Base-by-base conservation (phyloP, 371 early-diverging fungal genomes). In the Mortierella sp. region DNA sequence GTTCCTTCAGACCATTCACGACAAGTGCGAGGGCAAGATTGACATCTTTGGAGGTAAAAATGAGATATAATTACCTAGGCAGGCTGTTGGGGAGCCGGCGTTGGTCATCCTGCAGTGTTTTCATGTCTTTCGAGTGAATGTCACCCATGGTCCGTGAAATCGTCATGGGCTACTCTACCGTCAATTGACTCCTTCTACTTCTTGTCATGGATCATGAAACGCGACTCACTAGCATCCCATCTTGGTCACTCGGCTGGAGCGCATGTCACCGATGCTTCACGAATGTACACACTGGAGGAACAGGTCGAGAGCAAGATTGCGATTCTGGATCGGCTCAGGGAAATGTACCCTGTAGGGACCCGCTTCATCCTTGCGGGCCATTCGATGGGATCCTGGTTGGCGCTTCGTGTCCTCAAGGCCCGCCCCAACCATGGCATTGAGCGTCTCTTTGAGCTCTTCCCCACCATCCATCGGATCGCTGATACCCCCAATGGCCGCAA, bases 391-490 rank as follows among this genome's bases (percentile, higher is more conserved):
- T 78, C 92, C 3, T 95, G 93, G 81, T 89, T 96, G 72, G 86
- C 81, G 14, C 61, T 87, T 14, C 75, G 88, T 76, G 80, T 92
- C n/a, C 83, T 95, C 37, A 92, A 91, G 72, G 86, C 88, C 28
- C 89, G 93, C 13, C 94, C 93, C 14, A 78, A 88, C 51, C 89
- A 90, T 70, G 87, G 88, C 16, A 93, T 97, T 46, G 86, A 86
- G 50, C 92, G 93, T 5, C 80, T 95, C 5, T 90, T 96, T 72
- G 90, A 90, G 1, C 86, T 97, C 72, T 97, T 96, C 78, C 97
- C 97, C 13, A 94, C 96, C 0, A 80, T 97, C 5, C 92, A 93
- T 55, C 88, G 93, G 34, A 96, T 97, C 75, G 93, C 92, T 0
- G 83, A 90, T 10, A 95, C 96, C 21, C 96, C 96, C 6, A 93